Evolutionary conservation across 2,329 filamentous ascomycete genomes (phyloP).

Genomic region (Didymosphaeria variabile): DNA sequence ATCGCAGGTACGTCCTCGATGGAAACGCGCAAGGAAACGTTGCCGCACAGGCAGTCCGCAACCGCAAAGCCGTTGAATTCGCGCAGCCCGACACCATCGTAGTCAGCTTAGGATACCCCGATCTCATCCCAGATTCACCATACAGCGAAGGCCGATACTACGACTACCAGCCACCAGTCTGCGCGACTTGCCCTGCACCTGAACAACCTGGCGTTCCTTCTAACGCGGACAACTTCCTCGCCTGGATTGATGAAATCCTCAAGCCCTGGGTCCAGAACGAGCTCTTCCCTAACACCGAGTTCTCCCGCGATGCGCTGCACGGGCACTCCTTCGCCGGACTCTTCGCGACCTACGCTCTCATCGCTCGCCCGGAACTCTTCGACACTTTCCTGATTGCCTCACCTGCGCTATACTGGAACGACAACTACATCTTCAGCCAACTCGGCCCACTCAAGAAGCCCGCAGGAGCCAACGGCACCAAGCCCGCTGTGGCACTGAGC

Average conservation of each 20-base stretch:
- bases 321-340: constrained; percentile 62
- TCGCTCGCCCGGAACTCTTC: constrained; percentile 53
- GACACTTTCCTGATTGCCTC: constrained; percentile 58
- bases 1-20: constrained; percentile 42
- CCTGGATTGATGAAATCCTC: constrained; percentile 54
- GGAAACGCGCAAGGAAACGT: constrained; percentile 41
- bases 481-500: constrained; percentile 44
- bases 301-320: constrained; percentile 55
- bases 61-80: constrained; percentile 42
- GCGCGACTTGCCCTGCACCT: constrained; percentile 36
- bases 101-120: constrained; percentile 43
- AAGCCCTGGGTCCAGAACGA: constrained; percentile 44
- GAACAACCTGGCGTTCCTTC: constrained; percentile 47
- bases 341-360: constrained; percentile 57
- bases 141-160: constrained; percentile 36
- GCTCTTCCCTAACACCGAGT: constrained; percentile 42
- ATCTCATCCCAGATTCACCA: constrained; percentile 40
- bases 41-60: constrained; percentile 41
- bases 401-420: constrained; percentile 60
- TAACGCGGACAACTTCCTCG: constrained; percentile 57
- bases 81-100: constrained; percentile 41
- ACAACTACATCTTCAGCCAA: constrained; percentile 50
- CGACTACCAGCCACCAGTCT: constrained; percentile 44
- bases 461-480: constrained; percentile 22
- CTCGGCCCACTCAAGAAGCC: constrained; percentile 29